phyloP scores from a whole-genome alignment of 495 filamentous ascomycete species.

The Oidiodendron maius region DNA sequence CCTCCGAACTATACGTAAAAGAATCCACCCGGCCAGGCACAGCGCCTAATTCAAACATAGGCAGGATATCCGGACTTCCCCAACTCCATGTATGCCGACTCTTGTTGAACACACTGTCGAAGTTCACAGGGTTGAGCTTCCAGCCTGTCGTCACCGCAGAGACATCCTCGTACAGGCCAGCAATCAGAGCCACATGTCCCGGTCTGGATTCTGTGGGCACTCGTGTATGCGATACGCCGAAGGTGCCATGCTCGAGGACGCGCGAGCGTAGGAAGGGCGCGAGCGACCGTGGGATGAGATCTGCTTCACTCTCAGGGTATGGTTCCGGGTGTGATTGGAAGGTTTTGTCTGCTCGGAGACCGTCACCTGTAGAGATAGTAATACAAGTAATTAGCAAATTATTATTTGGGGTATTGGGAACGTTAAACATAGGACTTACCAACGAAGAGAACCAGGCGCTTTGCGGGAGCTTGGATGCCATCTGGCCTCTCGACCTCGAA shows the following conservation, averaged over 20 bases:
- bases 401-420: neutral
- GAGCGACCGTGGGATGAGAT: conserved; percentile 61
- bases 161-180: conserved; percentile 96
- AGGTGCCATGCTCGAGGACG: conserved; percentile 86
- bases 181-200: conserved; percentile 96
- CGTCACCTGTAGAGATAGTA: conserved; percentile 57
- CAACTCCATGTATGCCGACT: conserved; percentile 98
- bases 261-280: conserved; percentile 92
- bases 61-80: conserved; percentile 96
- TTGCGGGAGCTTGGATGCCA: conserved; percentile 67
- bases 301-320: conserved; percentile 56
- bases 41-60: conserved; percentile 94
- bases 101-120: conserved; percentile 97
- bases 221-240: conserved; percentile 96
- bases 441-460: conserved; percentile 88
- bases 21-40: conserved; percentile 81
- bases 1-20: conserved; percentile 73
- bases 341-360: conserved; percentile 94
- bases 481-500: conserved; percentile 61
- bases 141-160: conserved; percentile 96
- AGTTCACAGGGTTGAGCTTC: conserved; percentile 98
- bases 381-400: conserved; percentile 5
- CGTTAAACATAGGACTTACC: conserved; percentile 45
- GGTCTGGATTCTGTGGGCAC: conserved; percentile 97
- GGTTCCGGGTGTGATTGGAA: conserved; percentile 94